Evolutionary conservation across 371 early-diverging fungal species (phyloP), one percentile per base, ranked within the genome.

Genomic region (Mortierella sp.): DNA sequence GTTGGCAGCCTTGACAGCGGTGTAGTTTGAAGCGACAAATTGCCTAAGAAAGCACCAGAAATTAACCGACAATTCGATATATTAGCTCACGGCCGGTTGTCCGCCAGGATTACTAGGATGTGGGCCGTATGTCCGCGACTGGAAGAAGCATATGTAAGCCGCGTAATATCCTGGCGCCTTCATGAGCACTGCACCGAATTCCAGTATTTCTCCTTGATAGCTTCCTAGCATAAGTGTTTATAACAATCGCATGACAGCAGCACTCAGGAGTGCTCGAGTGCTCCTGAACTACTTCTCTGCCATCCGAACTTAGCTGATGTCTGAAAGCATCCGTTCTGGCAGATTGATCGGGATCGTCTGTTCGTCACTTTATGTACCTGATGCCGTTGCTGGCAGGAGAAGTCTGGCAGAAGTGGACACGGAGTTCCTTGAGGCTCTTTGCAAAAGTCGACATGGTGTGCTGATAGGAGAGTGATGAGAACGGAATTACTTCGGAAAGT

Each of bases 341-440:
- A 27, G n/a, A 28, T 28, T 50, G 9, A 26, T 24, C 32, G 7
- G 6, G 7, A n/a, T 14, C 21, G 15, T 21, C 24, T 11, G 21
- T 15, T 17, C n/a, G n/a, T 27, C 44, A 27, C 9, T 14, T 21
- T 64, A 43, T 50, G 81, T 87, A 94, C 95, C 95, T 90, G 64
- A 94, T 78, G 52, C 95, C 95, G 63, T 86, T 86, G 85, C 93
- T 93, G 44, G 92, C 89, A 54, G 93, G 84, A n/a, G 89, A 89
- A 19, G 87, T 91, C 82, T 93, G 95, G 80, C 93, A 93, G 80
- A 94, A 86, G 81, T 97, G 97, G 55, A 97, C 86, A 69, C 97
- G 93, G 43, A 97, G 87, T 79, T 97, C 97, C 80, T 91, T 91
- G 50, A 96, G 82, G 70, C 86, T 83, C 72, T 89, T 90, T 60